Conservation (phyloP, 768 basidiomycete genomes). For the Boletus vinaceobasis region DNA sequence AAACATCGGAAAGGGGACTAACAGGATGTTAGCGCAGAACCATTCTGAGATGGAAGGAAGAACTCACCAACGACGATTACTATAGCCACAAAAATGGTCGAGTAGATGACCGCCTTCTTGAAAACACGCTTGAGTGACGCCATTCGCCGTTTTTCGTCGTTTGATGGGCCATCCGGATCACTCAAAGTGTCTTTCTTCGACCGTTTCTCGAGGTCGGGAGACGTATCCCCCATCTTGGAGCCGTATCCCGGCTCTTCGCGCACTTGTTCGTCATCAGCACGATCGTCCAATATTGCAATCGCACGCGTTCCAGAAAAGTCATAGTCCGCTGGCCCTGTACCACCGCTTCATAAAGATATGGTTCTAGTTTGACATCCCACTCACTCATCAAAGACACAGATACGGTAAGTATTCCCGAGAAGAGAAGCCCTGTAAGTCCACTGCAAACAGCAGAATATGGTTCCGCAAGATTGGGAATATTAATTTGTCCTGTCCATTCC, state of each 20-base stretch:
- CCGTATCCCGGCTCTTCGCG: neutral
- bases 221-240: neutral
- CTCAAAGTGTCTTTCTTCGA: neutral
- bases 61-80: slow-evolving; percentile 34
- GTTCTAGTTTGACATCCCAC: neutral
- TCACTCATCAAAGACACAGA: slow-evolving; percentile 35
- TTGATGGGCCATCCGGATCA: neutral
- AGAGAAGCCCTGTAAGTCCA: slow-evolving; percentile 35
- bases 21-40: neutral
- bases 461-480: slow-evolving; percentile 34
- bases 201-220: slow-evolving; percentile 18
- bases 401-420: slow-evolving; percentile 37
- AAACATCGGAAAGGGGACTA: slow-evolving; percentile 39
- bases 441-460: slow-evolving; percentile 41
- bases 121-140: slow-evolving; percentile 28
- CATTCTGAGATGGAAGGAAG: neutral
- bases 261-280: neutral
- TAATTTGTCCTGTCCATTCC: slow-evolving; percentile 30
- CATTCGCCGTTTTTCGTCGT: slow-evolving; percentile 8
- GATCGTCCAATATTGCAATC: slow-evolving; percentile 32
- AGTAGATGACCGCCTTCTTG: slow-evolving; percentile 34
- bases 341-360: neutral
- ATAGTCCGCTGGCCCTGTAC: slow-evolving; percentile 34
- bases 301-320: slow-evolving; percentile 37
- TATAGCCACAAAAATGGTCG: slow-evolving; percentile 30